Percentiles rank a stretch among this genome's conserved stretches.
Conservation (phyloP, 176 grass and related monocot genomes). For the Musa acuminata region DNA sequence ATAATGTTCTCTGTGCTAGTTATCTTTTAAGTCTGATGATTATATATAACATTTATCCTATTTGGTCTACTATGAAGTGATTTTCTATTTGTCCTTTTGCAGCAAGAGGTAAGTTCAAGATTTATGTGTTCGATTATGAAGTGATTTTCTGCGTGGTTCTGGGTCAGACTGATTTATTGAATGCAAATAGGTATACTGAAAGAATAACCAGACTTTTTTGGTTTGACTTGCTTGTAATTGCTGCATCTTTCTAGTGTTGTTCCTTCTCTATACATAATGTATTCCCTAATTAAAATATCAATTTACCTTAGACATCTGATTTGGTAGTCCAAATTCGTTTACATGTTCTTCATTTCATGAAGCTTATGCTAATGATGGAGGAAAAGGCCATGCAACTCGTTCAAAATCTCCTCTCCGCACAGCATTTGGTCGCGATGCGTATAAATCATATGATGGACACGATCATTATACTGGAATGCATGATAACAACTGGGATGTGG, state of each 20-base stretch:
- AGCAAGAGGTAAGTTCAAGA: constrained; percentile 97
- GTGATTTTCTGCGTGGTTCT: constrained; percentile 45
- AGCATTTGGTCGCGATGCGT: constrained; percentile 44
- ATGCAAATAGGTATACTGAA: constrained; percentile 29
- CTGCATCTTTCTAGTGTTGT: constrained; percentile 40
- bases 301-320: constrained; percentile 42
- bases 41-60: not conserved
- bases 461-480: constrained; percentile 25
- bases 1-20: constrained; percentile 28
- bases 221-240: constrained; percentile 40
- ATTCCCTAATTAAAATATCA: constrained; percentile 43
- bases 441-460: constrained; percentile 48
- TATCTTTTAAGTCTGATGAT: constrained; percentile 28
- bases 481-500: constrained; percentile 50
- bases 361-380: constrained; percentile 84
- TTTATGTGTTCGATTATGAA: constrained; percentile 58
- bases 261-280: constrained; percentile 36
- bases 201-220: constrained; percentile 28
- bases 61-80: not conserved
- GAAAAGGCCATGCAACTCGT: constrained; percentile 46
- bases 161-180: constrained; percentile 43
- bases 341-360: constrained; percentile 82
- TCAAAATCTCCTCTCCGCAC: constrained; percentile 61
- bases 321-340: constrained; percentile 48
- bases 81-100: constrained; percentile 36